Evolutionary conservation across 371 early-diverging fungal genomes (phyloP).

Genomic region (Gilbertella persicaria): DNA sequence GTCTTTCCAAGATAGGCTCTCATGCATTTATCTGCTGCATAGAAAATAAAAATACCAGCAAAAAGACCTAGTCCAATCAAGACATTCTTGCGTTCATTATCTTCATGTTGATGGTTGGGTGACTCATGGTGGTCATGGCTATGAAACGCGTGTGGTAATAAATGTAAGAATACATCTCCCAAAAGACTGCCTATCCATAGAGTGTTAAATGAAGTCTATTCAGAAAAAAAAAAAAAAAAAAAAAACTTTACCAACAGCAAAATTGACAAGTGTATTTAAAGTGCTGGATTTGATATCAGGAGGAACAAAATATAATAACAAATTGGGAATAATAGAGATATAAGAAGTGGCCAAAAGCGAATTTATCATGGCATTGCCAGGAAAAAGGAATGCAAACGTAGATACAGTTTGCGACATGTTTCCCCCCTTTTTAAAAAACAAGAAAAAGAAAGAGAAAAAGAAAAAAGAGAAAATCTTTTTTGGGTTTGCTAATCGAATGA

Average conservation of each 20-base stretch:
- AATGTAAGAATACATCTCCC: conserved; percentile 88
- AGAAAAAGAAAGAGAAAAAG: conserved; percentile 1
- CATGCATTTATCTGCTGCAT: conserved; percentile 80
- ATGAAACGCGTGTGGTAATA: conserved; percentile 78
- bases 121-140: conserved; percentile 26
- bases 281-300: conserved; percentile 71
- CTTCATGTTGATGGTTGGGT: conserved; percentile 36
- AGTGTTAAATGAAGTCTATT: background rate
- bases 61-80: conserved; percentile 76
- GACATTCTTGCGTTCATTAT: conserved; percentile 51
- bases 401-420: conserved; percentile 5
- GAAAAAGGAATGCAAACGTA: conserved; percentile 44
- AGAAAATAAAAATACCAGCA: conserved; percentile 73
- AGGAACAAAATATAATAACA: conserved; percentile 80
- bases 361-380: conserved; percentile 66
- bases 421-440: background rate
- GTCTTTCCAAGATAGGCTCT: conserved; percentile 67
- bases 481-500: background rate
- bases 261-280: conserved; percentile 76
- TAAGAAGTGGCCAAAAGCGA: conserved; percentile 81
- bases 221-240: background rate
- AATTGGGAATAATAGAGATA: conserved; percentile 82
- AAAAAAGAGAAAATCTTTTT: background rate
- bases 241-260: conserved; percentile 67
- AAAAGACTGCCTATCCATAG: conserved; percentile 62